Conservation (phyloP, 306 rosid genomes). For the Hippophae gyantsensis region DNA sequence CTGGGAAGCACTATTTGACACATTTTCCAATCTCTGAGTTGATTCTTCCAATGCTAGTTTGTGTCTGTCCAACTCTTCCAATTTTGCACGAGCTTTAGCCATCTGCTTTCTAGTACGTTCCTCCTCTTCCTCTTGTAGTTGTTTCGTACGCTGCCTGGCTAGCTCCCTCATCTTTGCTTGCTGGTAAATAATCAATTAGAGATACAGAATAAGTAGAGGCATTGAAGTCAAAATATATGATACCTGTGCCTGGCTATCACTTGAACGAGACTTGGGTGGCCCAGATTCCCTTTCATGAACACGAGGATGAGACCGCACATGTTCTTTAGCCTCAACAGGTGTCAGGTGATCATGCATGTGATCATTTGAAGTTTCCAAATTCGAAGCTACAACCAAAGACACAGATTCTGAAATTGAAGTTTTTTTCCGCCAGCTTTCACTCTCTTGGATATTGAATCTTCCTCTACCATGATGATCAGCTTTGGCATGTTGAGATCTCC, state of each 20-base stretch:
- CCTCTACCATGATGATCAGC: constrained; percentile 44
- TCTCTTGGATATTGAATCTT: constrained; percentile 42
- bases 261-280: constrained; percentile 37
- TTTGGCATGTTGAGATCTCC: constrained; percentile 53
- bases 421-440: constrained; percentile 56
- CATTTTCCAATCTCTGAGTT: constrained; percentile 30
- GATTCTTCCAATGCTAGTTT: constrained; percentile 38
- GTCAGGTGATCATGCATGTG: constrained; percentile 43
- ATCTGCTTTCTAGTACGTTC: constrained; percentile 62
- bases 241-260: constrained; percentile 66
- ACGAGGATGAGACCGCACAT: constrained; percentile 33
- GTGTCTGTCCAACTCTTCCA: constrained; percentile 70
- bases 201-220: constrained; percentile 13
- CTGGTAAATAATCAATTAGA: constrained; percentile 36
- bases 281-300: constrained; percentile 39
- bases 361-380: constrained; percentile 33
- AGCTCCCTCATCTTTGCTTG: constrained; percentile 58
- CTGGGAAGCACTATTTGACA: constrained; percentile 32
- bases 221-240: constrained; percentile 11
- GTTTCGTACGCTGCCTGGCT: constrained; percentile 69
- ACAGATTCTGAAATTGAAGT: constrained; percentile 30
- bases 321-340: constrained; percentile 30
- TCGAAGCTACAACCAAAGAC: constrained; percentile 27
- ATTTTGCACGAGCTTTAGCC: constrained; percentile 69
- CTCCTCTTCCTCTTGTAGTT: constrained; percentile 86